Evolutionary conservation across 345 rosid genomes (phyloP).

Genomic region (Cardamine resedifolia): DNA sequence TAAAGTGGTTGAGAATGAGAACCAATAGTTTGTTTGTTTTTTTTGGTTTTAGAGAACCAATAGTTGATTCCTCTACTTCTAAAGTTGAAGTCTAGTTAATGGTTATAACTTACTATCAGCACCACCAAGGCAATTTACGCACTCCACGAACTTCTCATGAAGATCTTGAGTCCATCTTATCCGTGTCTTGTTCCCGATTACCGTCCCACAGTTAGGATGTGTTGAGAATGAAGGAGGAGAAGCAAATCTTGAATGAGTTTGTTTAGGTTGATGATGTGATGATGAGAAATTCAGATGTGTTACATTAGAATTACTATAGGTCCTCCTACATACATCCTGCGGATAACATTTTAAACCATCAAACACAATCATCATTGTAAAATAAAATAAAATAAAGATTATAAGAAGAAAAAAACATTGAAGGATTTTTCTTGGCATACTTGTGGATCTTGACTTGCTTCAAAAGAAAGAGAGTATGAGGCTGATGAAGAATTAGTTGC

Average conservation of each 20-base stretch:
- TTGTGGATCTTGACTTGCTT: slow-evolving; percentile 48
- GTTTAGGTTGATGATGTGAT: slow-evolving; percentile 25
- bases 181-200: slow-evolving; percentile 50
- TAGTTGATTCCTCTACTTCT: neutral
- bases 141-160: slow-evolving; percentile 80
- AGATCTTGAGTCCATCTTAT: slow-evolving; percentile 91
- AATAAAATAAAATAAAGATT: neutral
- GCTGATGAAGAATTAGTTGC: slow-evolving; percentile 21
- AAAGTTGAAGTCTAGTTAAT: neutral
- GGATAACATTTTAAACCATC: neutral
- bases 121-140: slow-evolving; percentile 82
- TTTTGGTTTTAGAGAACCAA: too few relatives aligned
- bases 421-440: slow-evolving; percentile 33
- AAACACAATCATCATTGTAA: neutral
- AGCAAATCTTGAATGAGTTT: slow-evolving; percentile 22
- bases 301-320: slow-evolving; percentile 33
- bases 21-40: too few relatives aligned
- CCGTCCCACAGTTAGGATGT: slow-evolving; percentile 18
- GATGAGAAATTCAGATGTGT: slow-evolving; percentile 37
- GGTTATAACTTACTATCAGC: slow-evolving; percentile 52
- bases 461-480: slow-evolving; percentile 43
- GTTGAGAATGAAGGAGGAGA: slow-evolving; percentile 20
- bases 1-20: neutral
- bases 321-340: slow-evolving; percentile 38
- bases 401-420: neutral